Base-by-base conservation (phyloP, 331 rosid species). In the Acacia concinna region DNA sequence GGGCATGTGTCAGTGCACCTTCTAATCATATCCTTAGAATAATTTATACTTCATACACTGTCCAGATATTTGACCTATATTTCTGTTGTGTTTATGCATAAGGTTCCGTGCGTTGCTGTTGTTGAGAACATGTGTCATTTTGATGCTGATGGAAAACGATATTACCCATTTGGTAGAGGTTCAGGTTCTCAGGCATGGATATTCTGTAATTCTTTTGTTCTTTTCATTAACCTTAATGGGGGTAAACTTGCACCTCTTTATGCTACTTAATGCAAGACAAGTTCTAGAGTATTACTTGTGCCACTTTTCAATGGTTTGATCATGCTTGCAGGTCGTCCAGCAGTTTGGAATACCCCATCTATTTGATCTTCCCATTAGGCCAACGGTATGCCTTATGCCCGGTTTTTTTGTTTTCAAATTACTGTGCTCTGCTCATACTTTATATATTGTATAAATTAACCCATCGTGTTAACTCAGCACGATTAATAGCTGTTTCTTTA, bases 111-210 rank as follows among this genome's bases (percentile, higher is more conserved):
- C 78, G 94, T 96, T 77, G 99, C 99, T 70, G 99, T 90, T 41
- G 99, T 96, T 35, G 99, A 96, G 85, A 96, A 96, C 85, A 90
- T 96, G 99, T 91, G 97, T 86, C 98, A 96, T 82, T 96, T 96
- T 83, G 98, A 96, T 81, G 98, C 98, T 34, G 99, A 93, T 76
- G 98, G 98, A 81, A 96, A 90, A 82, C 94, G 97, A 70, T 85
- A 91, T 79, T 90, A 96, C 87, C 98, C 99, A 43, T 96, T 96
- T 72, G 98, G 98, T 74, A 90, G 91, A 86, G 98, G 99, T 79
- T 96, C 99, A 59, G 98, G 99, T 66, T 84, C 95, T 81, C 92
- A 91, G 97, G 99, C 86, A 90, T 46, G 93, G 71, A 67, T 75
- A 70, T 49, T 31, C 0, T 69, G 66, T 46, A 18, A 67, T 32